Percentiles rank a stretch among this genome's conserved stretches.
These are phyloP conservation scores for Diaporthe sp. DNA, from an alignment of 2,329 filamentous ascomycete species.

Conservation along the genomic window DNA sequence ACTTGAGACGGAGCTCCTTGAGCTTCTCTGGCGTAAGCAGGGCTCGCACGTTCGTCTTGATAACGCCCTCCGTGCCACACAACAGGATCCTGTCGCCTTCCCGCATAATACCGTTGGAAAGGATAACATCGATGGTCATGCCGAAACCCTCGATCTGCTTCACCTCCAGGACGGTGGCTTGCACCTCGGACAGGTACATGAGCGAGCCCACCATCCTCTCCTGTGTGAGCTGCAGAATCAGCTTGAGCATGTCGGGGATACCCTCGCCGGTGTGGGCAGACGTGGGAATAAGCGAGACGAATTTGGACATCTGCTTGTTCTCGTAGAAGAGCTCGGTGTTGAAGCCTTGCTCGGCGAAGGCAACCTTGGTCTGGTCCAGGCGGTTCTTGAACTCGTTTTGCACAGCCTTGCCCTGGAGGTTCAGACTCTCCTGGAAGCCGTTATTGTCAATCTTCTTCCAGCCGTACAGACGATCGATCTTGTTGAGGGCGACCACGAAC, in stretches of 20 bases:
- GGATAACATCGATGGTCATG: slow-evolving; percentile 96
- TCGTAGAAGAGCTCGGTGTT: slow-evolving; percentile 97
- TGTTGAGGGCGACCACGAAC: slow-evolving; percentile 99
- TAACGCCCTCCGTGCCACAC: slow-evolving; percentile 96
- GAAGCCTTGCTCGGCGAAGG: slow-evolving; percentile 96
- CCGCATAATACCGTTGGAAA: slow-evolving; percentile 93
- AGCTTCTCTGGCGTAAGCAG: slow-evolving; percentile 92
- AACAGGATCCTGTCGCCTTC: slow-evolving; percentile 96
- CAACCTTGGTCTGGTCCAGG: slow-evolving; percentile 89
- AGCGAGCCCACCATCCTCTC: slow-evolving; percentile 97
- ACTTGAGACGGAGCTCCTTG: slow-evolving; percentile 95
- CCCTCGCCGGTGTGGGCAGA: slow-evolving; percentile 99
- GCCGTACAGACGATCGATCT: slow-evolving; percentile 98
- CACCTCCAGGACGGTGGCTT: slow-evolving; percentile 97
- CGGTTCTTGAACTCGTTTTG: slow-evolving; percentile 95
- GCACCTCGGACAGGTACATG: slow-evolving; percentile 98
- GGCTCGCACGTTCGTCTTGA: slow-evolving; percentile 94
- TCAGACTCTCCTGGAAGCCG: slow-evolving; percentile 91
- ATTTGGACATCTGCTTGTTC: slow-evolving; percentile 96
- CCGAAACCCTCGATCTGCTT: slow-evolving; percentile 99
- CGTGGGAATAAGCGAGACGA: slow-evolving; percentile 95
- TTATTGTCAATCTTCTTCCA: slow-evolving; percentile 99
- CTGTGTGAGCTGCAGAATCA: slow-evolving; percentile 91
- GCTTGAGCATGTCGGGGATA: slow-evolving; percentile 98
- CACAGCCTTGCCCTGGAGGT: slow-evolving; percentile 87